Evolutionary conservation across 768 basidiomycete species (phyloP), one percentile per base, ranked within the genome.

Genomic region (Infundibulicybe gibba): DNA sequence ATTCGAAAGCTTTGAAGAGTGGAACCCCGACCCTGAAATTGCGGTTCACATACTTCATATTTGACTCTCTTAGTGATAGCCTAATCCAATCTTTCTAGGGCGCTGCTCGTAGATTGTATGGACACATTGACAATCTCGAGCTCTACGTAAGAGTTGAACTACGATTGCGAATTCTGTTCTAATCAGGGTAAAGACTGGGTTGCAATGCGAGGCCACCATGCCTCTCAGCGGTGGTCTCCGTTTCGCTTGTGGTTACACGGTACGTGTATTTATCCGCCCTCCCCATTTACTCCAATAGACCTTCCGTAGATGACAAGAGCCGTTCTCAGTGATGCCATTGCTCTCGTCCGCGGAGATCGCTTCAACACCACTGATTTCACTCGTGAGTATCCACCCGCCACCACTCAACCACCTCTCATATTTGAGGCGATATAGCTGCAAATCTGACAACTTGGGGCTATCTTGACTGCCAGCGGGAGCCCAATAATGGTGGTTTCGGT

Each of bases 331-430:
- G 79, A 81, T 49, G 79, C 79, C 11, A 73, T 79, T 35, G 67
- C 73, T 12, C 63, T 81, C 35, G 68, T 77, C 46, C 70, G 78
- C 43, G 78, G 79, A 1, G 78, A 81, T 55, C 59, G 78, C 39
- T 80, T 75, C 58, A 73, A 66, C 51, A 80, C 79, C 3, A 73
- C 64, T 11, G 71, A 77, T 55, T 76, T 74, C 55, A 78, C 73
- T 4, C 75, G 74, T 76, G 49, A 35, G 71, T 59, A 6, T 32
- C 25, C 4, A 25, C 8, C 4, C 3, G 8, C 8, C 4, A 4
- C 25, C 3, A 25, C 8, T 8, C 4, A 25, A 25, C 4, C 8
- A 8, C 25, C 14, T 3, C 11, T 12, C 21, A 17, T n/a, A 19
- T 37, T 21, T 21, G 32, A 10, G n/a, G 38, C 21, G 3, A 34